phyloP scores from a whole-genome alignment of 2,329 filamentous ascomycete species.

The Pseudopyrenochaeta lycopersici region DNA sequence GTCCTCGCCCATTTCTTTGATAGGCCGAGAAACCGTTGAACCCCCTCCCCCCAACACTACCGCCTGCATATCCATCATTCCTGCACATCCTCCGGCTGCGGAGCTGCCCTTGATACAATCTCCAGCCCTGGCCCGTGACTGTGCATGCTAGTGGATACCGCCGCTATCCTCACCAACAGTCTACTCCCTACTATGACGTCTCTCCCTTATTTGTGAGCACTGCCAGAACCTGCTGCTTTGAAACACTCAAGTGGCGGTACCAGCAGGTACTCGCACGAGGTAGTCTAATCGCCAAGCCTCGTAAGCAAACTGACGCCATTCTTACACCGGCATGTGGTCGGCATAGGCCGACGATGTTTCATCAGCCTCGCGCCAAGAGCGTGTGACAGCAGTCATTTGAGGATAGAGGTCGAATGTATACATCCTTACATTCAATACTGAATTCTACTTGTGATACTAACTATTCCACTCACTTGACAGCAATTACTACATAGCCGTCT shows the following conservation, averaged over 20 bases:
- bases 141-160: not conserved
- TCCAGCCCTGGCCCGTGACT: not conserved
- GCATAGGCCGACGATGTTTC: not conserved
- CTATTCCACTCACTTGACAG: too few species aligned
- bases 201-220: not conserved
- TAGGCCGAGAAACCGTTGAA: not conserved
- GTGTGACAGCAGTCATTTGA: too few species aligned
- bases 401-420: too few species aligned
- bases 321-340: constrained; percentile 1
- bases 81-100: too few species aligned
- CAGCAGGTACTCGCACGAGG: constrained; percentile 5
- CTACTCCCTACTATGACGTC: not conserved
- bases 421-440: too few species aligned
- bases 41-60: not conserved
- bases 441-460: too few species aligned
- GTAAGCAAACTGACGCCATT: not conserved
- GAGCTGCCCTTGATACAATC: too few species aligned
- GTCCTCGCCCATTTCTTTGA: constrained; percentile 4
- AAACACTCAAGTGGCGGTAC: constrained; percentile 4
- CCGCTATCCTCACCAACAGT: too few species aligned
- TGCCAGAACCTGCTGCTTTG: not conserved
- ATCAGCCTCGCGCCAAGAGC: constrained; percentile 8
- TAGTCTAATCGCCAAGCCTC: not conserved
- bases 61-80: not conserved
- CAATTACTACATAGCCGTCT: too few species aligned